Conservation (phyloP, 768 basidiomycete genomes). For the Boletellus sp. region DNA sequence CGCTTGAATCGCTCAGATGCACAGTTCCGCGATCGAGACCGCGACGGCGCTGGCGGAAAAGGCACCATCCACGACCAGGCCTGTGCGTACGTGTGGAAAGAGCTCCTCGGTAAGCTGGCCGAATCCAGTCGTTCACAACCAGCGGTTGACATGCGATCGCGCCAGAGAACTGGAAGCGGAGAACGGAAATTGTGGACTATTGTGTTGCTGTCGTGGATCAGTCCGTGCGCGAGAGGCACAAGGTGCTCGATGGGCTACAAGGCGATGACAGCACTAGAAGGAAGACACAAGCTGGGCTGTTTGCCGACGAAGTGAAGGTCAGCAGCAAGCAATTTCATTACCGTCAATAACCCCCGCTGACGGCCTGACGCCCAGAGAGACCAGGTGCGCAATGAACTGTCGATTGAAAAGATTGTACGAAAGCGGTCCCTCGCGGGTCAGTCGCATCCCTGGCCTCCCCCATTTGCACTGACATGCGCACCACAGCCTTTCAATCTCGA, state of each 20-base stretch:
- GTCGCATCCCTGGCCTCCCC: constrained; percentile 22
- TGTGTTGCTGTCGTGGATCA: constrained; percentile 70
- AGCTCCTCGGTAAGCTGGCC: constrained; percentile 63
- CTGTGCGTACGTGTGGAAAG: constrained; percentile 73
- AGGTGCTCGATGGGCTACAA: constrained; percentile 38
- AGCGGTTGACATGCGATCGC: constrained; percentile 19
- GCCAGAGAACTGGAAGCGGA: constrained; percentile 65
- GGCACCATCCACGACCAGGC: constrained; percentile 68
- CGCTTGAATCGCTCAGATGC: constrained; percentile 77
- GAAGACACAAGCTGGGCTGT: constrained; percentile 53
- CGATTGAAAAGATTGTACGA: constrained; percentile 69
- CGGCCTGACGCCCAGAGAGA: constrained; percentile 46
- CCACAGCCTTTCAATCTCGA: constrained; percentile 69
- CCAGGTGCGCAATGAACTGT: constrained; percentile 71
- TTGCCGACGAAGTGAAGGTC: constrained; percentile 71
- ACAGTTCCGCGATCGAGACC: constrained; percentile 68
- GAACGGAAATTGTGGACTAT: constrained; percentile 71
- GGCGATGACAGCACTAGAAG: constrained; percentile 46
- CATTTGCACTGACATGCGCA: constrained; percentile 18
- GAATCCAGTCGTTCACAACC: constrained; percentile 10
- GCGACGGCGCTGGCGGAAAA: constrained; percentile 41
- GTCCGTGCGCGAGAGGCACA: constrained; percentile 54
- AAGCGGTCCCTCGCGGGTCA: constrained; percentile 68
- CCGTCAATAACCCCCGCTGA: constrained; percentile 29
- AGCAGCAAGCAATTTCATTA: constrained; percentile 28